A percentile compares a stretch with the other conserved stretches of the same genome.
Conservation (phyloP, 306 rosid genomes). For the Mimosa pudica region DNA sequence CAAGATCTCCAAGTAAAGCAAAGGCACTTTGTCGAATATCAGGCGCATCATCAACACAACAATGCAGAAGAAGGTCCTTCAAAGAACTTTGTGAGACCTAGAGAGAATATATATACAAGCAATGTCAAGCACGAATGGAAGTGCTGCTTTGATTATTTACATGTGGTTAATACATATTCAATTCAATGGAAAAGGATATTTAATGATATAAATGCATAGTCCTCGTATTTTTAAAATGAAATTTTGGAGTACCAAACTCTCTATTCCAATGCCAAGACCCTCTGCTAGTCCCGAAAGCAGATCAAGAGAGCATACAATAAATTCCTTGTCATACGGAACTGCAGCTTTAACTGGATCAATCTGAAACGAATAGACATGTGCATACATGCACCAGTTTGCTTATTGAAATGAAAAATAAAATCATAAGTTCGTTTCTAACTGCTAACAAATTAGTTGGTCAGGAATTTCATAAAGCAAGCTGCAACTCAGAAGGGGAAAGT, state of each 20-base stretch:
- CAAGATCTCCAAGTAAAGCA: slow-evolving; percentile 97
- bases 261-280: slow-evolving; percentile 98
- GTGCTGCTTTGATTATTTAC: slow-evolving; percentile 24
- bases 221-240: slow-evolving; percentile 27
- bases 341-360: slow-evolving; percentile 75
- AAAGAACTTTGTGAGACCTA: slow-evolving; percentile 88
- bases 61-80: slow-evolving; percentile 81
- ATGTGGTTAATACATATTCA: not conserved
- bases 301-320: slow-evolving; percentile 94
- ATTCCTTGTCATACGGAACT: slow-evolving; percentile 90
- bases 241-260: slow-evolving; percentile 78
- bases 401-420: slow-evolving; percentile 34
- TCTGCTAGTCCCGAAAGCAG: slow-evolving; percentile 96
- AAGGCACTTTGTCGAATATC: slow-evolving; percentile 97
- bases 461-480: slow-evolving; percentile 18
- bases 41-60: slow-evolving; percentile 84
- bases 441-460: slow-evolving; percentile 1
- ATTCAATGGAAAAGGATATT: slow-evolving; percentile 20
- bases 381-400: not conserved
- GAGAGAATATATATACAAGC: slow-evolving; percentile 30
- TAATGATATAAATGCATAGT: slow-evolving; percentile 17
- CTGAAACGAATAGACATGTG: slow-evolving; percentile 49
- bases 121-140: slow-evolving; percentile 32
- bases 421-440: slow-evolving; percentile 16
- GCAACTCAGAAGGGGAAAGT: not conserved